Base-by-base conservation (phyloP, 495 filamentous ascomycete genomes). In the Neurospora hispaniola region DNA sequence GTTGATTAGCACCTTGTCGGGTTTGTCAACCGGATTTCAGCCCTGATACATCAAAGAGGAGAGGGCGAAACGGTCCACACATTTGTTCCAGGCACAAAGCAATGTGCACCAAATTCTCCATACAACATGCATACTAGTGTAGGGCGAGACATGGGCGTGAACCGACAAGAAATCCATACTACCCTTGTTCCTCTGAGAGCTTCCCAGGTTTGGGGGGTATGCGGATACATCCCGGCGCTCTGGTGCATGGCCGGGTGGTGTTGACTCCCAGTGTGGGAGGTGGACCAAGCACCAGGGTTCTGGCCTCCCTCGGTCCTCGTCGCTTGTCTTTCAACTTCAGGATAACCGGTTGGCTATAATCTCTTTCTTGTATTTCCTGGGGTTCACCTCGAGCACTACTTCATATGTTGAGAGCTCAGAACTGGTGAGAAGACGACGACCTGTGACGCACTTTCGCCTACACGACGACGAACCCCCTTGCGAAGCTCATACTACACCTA, bases 221-320 rank as follows among this genome's bases (percentile, higher is more conserved):
- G 73, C 75, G 75, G 76, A 76, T 75, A 70, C 76, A 78, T 78
- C 75, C 76, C 76, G 75, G 76, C 76, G 71, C 68, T 71, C 70
- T 76, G 71, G 73, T 71, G 75, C 76, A 74, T 72, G 66, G 72
- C 73, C 38, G 27, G 71, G 70, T 69, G 39, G 54, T 66, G 54
- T 31, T 66, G 54, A 66, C 54, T 62, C 54, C 12, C 12, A 31
- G 23, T 62, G 27, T 66, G 54, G 54, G 54, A 66, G 54, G 31
- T 7, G 72, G 68, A 43, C 39, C 38, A 23, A 70, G 66, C 44
- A 41, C 31, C 54, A 27, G n/a, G 42, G 40, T 44, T 59, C 71
- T 70, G 41, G 38, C 40, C 42, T 39, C 27, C 31, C n/a, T 71
- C 38, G 70, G 42, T 27, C 38, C 40, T 71, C 16, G 42, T 48